Evolutionary conservation across 169 alveolate species (phyloP).

Genomic region (Cystoisospora suis): DNA sequence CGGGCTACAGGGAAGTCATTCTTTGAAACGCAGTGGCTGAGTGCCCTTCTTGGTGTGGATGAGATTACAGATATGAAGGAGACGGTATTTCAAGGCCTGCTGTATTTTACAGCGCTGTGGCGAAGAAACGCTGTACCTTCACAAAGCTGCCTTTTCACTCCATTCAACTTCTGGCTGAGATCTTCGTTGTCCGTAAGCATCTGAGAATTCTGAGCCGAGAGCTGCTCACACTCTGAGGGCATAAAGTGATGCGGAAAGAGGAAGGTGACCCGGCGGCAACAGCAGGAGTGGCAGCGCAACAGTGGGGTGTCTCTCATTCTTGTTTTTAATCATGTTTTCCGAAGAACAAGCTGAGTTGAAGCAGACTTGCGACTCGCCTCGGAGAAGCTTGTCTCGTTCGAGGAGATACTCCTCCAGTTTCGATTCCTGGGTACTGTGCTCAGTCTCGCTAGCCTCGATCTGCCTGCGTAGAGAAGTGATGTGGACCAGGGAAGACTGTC

Average conservation of each 20-base stretch:
- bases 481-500: no score
- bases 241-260: neutral
- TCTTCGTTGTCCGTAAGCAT: neutral
- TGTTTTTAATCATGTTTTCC: no score
- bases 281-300: neutral
- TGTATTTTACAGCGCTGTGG: no score
- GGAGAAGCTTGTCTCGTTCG: constrained; percentile 15
- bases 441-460: constrained; percentile 66
- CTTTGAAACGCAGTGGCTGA: no score
- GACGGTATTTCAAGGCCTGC: no score
- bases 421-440: constrained; percentile 15
- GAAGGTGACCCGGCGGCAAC: neutral
- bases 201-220: neutral
- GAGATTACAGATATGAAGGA: no score
- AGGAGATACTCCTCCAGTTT: constrained; percentile 8
- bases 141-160: neutral
- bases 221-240: constrained; percentile 3
- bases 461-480: no score
- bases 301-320: neutral
- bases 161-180: neutral
- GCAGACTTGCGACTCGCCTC: no score
- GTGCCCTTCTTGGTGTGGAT: no score
- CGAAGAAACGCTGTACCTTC: no score
- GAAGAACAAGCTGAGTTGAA: no score
- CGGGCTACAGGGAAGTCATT: no score